Evolutionary conservation across 2,329 filamentous ascomycete species (phyloP).

Genomic region (Aspergillus fijiensis): DNA sequence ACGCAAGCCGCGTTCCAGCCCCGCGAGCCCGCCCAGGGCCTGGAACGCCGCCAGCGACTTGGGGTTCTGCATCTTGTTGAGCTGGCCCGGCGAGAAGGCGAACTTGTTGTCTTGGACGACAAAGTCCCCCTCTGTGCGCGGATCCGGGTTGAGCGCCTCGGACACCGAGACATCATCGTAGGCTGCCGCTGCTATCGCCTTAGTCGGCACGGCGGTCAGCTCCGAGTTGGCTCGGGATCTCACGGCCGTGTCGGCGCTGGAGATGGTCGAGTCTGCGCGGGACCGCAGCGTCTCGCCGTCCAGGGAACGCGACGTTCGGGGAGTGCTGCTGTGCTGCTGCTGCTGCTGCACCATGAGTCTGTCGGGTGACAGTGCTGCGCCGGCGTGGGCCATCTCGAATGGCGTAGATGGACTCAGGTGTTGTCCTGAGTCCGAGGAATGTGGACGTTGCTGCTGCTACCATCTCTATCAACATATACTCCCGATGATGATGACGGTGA

Average conservation of each 20-base stretch:
- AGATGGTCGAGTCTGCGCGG: conserved; percentile 42
- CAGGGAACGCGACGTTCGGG: conserved; percentile 36
- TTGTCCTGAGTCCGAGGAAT: conserved; percentile 5
- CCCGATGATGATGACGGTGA: neutral
- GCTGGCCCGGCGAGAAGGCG: conserved; percentile 73
- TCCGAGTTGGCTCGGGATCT: conserved; percentile 38
- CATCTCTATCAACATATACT: conserved; percentile 8
- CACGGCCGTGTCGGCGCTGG: conserved; percentile 35
- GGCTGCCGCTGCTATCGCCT: conserved; percentile 10
- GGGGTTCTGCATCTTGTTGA: conserved; percentile 85
- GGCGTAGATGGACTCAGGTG: conserved; percentile 17
- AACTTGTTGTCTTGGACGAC: conserved; percentile 76
- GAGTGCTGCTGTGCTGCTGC: conserved; percentile 21
- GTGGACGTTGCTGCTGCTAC: conserved; percentile 2
- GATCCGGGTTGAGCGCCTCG: conserved; percentile 71
- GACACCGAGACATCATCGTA: conserved; percentile 41
- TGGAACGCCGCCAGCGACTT: conserved; percentile 83
- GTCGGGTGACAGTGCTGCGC: conserved; percentile 21
- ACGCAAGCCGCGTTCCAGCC: conserved; percentile 76
- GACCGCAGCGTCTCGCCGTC: conserved; percentile 48
- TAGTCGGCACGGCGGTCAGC: conserved; percentile 19
- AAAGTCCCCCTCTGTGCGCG: conserved; percentile 74
- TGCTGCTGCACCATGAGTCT: conserved; percentile 24
- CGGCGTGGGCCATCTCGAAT: conserved; percentile 21
- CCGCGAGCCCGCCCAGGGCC: conserved; percentile 72